Evolutionary conservation across 192 early-diverging fungal genomes (phyloP), one percentile per base, ranked within the genome.

Genomic region (Coemansia sp.): DNA sequence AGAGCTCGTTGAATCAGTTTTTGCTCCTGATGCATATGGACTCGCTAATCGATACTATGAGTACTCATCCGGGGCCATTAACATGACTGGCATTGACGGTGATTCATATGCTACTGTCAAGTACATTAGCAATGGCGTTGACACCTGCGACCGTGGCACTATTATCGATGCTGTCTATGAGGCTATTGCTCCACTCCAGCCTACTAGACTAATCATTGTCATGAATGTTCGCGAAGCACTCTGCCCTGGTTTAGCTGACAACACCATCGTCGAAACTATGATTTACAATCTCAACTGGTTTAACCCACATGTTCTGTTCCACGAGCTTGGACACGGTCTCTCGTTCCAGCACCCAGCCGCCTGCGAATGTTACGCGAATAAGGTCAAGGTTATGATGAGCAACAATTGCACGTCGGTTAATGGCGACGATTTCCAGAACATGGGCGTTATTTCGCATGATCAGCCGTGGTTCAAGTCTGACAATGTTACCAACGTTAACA

Each of bases 281-380:
- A 14, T 53, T 9, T 53, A 25, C 22, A 25, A 24, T 9, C 51
- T 53, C 14, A 14, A 53, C 25, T 21, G 22, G 51, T 25, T 53
- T 24, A 53, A 53, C 22, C 51, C 51, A 10, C 51, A 53, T 6
- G 51, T 53, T 53, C 51, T 53, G 51, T 53, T 53, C 51, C 51
- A 53, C 25, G 51, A 53, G 51, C 51, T 53, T 23, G 51, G 51
- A 10, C 51, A 53, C 21, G 23, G 51, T 25, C 15, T 53, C 10
- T 53, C 51, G 6, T 53, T 53, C 51, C 51, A 19, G 22, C 51
- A 53, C 21, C 51, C 51, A 14, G 51, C 21, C 17, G 23, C 51
- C 15, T 53, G 22, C 9, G 9, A 11, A 25, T 53, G 51, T 25
- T 53, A 53, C 51, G 22, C 51, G 22, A 53, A 23, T 1, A 25